These are phyloP conservation scores for Themeda triandra DNA, from an alignment of 176 grass and related monocot genomes.

Conservation along the genomic window DNA sequence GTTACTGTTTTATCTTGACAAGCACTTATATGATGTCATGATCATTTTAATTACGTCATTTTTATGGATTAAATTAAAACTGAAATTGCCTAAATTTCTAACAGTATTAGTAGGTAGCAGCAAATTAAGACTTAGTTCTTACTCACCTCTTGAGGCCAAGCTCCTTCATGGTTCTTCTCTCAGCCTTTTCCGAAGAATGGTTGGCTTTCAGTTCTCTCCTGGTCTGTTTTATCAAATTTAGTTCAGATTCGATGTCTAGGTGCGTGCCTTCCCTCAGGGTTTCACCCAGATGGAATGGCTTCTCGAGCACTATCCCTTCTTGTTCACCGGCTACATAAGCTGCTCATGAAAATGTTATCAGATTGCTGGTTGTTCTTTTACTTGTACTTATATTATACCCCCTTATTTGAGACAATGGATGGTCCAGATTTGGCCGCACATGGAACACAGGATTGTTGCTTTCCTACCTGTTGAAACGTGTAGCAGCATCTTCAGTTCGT, in stretches of 20 bases:
- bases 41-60: no score
- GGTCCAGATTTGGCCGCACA: no score
- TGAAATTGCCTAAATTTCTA: no score
- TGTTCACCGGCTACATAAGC: conserved; percentile 54
- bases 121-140: no score
- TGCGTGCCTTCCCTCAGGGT: conserved; percentile 33
- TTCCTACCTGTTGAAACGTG: conserved; percentile 66
- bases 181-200: not conserved
- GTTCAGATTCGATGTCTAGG: conserved; percentile 53
- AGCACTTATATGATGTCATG: no score
- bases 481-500: conserved; percentile 52
- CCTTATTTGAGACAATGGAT: no score
- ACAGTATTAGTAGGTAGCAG: no score
- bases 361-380: no score
- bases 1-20: no score
- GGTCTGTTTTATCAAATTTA: conserved; percentile 40
- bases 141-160: conserved; percentile 50
- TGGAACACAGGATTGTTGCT: no score
- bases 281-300: conserved; percentile 41
- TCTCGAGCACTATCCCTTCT: conserved; percentile 49
- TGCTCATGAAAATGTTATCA: not conserved
- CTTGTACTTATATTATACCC: no score
- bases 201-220: conserved; percentile 21
- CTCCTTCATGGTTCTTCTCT: conserved; percentile 62
- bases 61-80: no score